Percentiles rank a stretch among this genome's conserved stretches.
Evolutionary conservation across 164 flowering plant species (phyloP).

Genomic region (Hamamelis virginiana): DNA sequence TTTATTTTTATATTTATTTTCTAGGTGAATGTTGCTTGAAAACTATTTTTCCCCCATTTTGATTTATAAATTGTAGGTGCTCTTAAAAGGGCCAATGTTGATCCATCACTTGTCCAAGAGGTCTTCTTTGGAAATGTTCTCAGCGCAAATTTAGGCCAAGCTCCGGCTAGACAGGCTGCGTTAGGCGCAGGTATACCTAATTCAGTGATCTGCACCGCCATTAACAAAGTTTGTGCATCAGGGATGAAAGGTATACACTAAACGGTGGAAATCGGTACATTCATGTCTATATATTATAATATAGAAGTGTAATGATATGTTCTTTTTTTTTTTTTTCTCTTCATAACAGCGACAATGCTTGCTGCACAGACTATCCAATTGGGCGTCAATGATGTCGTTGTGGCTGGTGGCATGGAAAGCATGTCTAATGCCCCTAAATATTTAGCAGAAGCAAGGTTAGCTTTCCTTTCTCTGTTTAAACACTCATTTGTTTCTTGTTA

Average conservation of each 20-base stretch:
- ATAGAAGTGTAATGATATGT: background rate
- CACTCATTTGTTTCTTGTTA: background rate
- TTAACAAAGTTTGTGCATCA: slow-evolving; percentile 91
- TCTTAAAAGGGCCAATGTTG: slow-evolving; percentile 77
- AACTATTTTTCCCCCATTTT: background rate
- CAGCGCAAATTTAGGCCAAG: slow-evolving; percentile 96
- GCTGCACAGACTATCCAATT: slow-evolving; percentile 71
- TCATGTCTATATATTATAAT: background rate
- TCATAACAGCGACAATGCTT: slow-evolving; percentile 62
- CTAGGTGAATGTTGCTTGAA: no score
- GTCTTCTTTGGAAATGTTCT: slow-evolving; percentile 96
- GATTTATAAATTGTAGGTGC: slow-evolving; percentile 49
- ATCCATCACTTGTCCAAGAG: slow-evolving; percentile 86
- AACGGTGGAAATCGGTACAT: background rate
- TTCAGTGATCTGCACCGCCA: slow-evolving; percentile 81
- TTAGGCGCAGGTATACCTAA: slow-evolving; percentile 88
- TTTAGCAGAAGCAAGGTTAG: slow-evolving; percentile 56
- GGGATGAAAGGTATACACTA: slow-evolving; percentile 77
- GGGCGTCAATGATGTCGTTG: slow-evolving; percentile 74
- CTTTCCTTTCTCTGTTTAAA: background rate
- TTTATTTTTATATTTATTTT: background rate
- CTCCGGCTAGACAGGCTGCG: slow-evolving; percentile 98
- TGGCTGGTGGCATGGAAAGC: slow-evolving; percentile 92
- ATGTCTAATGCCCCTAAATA: slow-evolving; percentile 89
- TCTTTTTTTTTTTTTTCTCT: background rate